Evolutionary conservation across 129 eudicot genomes (phyloP).

Genomic region (Centaurea solstitialis): DNA sequence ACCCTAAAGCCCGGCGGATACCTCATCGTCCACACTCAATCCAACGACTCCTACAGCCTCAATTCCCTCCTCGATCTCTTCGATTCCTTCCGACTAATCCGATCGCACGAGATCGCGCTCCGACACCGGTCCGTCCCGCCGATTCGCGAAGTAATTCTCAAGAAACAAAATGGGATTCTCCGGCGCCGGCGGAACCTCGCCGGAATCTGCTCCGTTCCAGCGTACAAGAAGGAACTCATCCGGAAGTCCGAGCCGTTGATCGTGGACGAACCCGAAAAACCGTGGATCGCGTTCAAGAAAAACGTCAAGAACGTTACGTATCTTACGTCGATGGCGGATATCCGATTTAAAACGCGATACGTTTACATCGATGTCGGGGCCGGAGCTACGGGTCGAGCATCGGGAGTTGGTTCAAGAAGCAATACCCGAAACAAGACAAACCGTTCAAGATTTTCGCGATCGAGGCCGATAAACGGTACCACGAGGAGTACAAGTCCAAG

Average conservation of each 20-base stretch:
- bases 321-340: conserved; percentile 56
- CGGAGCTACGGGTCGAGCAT: conserved; percentile 63
- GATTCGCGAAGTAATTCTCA: conserved; percentile 45
- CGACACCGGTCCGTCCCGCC: conserved; percentile 19
- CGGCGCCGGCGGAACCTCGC: conserved; percentile 5
- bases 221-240: conserved; percentile 44
- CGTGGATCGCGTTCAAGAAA: conserved; percentile 46
- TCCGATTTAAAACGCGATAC: conserved; percentile 54
- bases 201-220: conserved; percentile 38
- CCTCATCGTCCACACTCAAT: conserved; percentile 52
- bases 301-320: conserved; percentile 53
- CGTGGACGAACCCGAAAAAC: conserved; percentile 48
- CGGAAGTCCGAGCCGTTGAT: conserved; percentile 45
- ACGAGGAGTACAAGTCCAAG: conserved; percentile 49
- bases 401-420: conserved; percentile 68
- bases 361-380: conserved; percentile 74
- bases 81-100: conserved; percentile 34
- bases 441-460: conserved; percentile 57
- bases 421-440: conserved; percentile 61
- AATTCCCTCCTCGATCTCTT: conserved; percentile 59
- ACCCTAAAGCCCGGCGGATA: conserved; percentile 54
- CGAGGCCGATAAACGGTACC: conserved; percentile 54
- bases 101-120: conserved; percentile 30
- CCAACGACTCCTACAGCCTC: conserved; percentile 52
- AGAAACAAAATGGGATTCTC: conserved; percentile 29